Percentiles rank a stretch among this genome's conserved stretches.
Conservation (phyloP, 139 green algal species). For the Micractinium sp. region DNA sequence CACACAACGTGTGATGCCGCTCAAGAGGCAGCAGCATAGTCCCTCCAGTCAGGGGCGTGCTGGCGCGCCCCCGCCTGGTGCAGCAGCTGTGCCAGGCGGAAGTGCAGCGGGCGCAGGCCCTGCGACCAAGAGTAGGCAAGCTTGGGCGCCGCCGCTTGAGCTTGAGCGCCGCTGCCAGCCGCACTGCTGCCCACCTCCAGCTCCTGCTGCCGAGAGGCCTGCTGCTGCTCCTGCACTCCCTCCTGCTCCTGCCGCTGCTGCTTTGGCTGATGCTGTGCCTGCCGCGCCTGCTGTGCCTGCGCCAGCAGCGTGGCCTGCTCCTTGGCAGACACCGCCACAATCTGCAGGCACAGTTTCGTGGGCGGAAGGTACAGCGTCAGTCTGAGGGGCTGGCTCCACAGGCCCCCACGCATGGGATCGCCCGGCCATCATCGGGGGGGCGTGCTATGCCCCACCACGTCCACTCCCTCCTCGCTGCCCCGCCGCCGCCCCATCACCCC, state of each 20-base stretch:
- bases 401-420: too few relatives aligned
- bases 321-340: background rate
- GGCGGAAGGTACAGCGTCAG: too few relatives aligned
- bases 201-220: background rate
- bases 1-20: too few relatives aligned
- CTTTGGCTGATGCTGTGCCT: background rate
- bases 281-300: background rate
- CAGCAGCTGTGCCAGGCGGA: background rate
- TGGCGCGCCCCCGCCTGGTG: background rate
- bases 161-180: background rate
- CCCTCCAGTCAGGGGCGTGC: background rate
- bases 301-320: background rate
- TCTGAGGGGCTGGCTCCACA: too few relatives aligned
- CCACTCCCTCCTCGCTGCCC: background rate
- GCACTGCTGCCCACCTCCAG: too few relatives aligned
- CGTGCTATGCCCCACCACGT: background rate
- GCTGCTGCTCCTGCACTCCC: background rate
- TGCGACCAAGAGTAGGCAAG: background rate
- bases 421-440: too few relatives aligned
- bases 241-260: background rate
- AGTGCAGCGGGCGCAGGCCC: conserved; percentile 25
- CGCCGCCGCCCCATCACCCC: background rate
- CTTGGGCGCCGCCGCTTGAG: background rate
- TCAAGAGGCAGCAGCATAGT: background rate
- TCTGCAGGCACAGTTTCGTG: too few relatives aligned